These are phyloP conservation scores for Leccinum uliginosum DNA, from an alignment of 768 basidiomycete species.

Conservation along the genomic window DNA sequence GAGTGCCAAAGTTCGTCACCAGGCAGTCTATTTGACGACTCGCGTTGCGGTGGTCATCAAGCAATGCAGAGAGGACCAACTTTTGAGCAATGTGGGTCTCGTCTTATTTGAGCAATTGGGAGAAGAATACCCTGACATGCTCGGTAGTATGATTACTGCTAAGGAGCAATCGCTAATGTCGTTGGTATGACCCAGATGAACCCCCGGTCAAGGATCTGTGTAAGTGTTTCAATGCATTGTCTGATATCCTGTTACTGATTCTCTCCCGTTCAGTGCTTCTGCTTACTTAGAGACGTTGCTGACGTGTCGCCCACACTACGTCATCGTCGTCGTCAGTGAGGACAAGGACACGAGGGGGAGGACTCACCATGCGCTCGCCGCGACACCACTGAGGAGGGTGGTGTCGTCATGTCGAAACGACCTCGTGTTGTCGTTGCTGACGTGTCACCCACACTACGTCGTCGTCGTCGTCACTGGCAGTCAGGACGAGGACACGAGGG, in stretches of 20 bases:
- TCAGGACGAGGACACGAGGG: too few relatives aligned
- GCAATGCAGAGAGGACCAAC: conserved; percentile 94
- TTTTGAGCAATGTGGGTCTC: conserved; percentile 92
- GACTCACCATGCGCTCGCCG: too few relatives aligned
- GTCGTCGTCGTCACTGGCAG: too few relatives aligned
- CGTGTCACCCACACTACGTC: too few relatives aligned
- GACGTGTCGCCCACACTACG: too few relatives aligned
- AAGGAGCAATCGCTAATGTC: conserved; percentile 98
- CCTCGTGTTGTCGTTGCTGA: too few relatives aligned
- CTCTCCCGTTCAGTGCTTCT: conserved; percentile 59
- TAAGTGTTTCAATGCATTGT: conserved; percentile 43
- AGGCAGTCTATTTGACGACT: conserved; percentile 98
- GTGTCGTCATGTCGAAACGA: too few relatives aligned
- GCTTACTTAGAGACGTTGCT: too few relatives aligned
- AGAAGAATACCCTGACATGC: conserved; percentile 98
- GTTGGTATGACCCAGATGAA: conserved; percentile 99
- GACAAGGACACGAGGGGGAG: too few relatives aligned
- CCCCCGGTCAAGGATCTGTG: conserved; percentile 96
- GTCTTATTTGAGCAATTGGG: conserved; percentile 98
- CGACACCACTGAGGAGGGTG: too few relatives aligned
- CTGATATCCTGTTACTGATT: not conserved
- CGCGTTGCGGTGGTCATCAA: conserved; percentile 96
- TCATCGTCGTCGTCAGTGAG: too few relatives aligned
- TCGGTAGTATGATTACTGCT: conserved; percentile 98
- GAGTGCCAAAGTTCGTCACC: conserved; percentile 97